Evolutionary conservation across 2,329 filamentous ascomycete species (phyloP).

Genomic region (Xylaria hypoxylon): DNA sequence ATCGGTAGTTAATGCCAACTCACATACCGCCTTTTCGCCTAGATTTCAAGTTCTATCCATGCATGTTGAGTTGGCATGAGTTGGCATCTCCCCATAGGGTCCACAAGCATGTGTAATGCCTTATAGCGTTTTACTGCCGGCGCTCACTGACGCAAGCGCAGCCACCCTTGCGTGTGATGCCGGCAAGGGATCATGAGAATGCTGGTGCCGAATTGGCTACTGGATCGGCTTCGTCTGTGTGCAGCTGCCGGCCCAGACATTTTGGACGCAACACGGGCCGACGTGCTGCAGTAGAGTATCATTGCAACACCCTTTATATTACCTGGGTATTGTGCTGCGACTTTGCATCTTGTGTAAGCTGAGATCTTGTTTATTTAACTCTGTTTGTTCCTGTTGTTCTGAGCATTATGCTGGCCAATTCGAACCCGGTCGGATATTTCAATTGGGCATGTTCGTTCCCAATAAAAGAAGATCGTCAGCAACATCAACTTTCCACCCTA

Average conservation of each 20-base stretch:
- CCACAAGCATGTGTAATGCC: constrained; percentile 48
- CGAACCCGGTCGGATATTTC: background rate
- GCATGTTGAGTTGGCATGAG: constrained; percentile 54
- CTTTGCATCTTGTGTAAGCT: constrained; percentile 11
- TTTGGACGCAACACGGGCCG: constrained; percentile 34
- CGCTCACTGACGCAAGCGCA: constrained; percentile 37
- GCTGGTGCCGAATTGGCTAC: constrained; percentile 25
- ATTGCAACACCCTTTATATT: constrained; percentile 25
- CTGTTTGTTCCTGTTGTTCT: background rate
- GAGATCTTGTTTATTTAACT: background rate
- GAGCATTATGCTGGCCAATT: background rate
- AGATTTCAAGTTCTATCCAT: constrained; percentile 49
- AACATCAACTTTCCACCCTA: background rate
- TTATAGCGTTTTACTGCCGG: constrained; percentile 40
- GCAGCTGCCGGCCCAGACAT: constrained; percentile 22
- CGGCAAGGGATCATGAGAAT: constrained; percentile 31
- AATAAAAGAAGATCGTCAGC: background rate
- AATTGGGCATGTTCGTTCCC: constrained; percentile 7
- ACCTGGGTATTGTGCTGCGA: background rate
- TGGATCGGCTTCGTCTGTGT: constrained; percentile 30
- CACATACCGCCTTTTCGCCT: constrained; percentile 53
- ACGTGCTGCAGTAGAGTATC: constrained; percentile 33
- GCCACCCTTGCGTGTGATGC: constrained; percentile 34
- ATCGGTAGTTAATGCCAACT: constrained; percentile 39
- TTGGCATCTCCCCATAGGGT: constrained; percentile 51